A percentile compares a stretch with the other conserved stretches of the same genome.
Conservation (phyloP, 768 basidiomycete genomes). For the Termitomyces sp. region DNA sequence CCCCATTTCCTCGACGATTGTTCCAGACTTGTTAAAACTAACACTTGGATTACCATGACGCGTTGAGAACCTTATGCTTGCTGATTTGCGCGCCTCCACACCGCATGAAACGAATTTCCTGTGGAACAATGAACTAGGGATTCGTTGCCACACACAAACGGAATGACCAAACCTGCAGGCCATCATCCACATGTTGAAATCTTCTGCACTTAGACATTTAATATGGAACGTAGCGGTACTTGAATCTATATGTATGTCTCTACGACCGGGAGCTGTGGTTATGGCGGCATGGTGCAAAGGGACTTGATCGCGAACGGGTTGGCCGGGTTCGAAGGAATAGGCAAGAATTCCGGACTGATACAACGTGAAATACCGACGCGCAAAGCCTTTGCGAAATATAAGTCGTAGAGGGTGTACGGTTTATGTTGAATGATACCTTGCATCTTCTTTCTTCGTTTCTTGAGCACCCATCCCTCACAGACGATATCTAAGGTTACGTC, state of each 20-base stretch:
- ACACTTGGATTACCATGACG: constrained; percentile 33
- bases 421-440: constrained; percentile 47
- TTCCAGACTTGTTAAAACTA: constrained; percentile 42
- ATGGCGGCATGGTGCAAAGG: constrained; percentile 68
- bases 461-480: constrained; percentile 75
- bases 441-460: constrained; percentile 86
- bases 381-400: constrained; percentile 53
- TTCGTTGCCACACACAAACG: constrained; percentile 1
- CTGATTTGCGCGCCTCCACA: constrained; percentile 37
- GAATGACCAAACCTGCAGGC: constrained; percentile 54
- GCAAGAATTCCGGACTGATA: constrained; percentile 63
- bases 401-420: not conserved
- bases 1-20: constrained; percentile 63
- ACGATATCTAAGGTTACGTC: constrained; percentile 26
- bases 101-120: constrained; percentile 63
- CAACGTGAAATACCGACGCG: constrained; percentile 76
- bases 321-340: constrained; percentile 71
- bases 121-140: not conserved
- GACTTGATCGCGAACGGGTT: constrained; percentile 67
- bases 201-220: constrained; percentile 64
- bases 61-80: constrained; percentile 33
- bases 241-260: constrained; percentile 79
- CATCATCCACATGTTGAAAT: constrained; percentile 71
- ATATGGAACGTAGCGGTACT: constrained; percentile 76
- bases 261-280: constrained; percentile 65